Percentiles rank a stretch among this genome's conserved stretches.
These are phyloP conservation scores for Metschnikowia chrysomelidarum DNA, from an alignment of 805 yeast species.

Conservation along the genomic window DNA sequence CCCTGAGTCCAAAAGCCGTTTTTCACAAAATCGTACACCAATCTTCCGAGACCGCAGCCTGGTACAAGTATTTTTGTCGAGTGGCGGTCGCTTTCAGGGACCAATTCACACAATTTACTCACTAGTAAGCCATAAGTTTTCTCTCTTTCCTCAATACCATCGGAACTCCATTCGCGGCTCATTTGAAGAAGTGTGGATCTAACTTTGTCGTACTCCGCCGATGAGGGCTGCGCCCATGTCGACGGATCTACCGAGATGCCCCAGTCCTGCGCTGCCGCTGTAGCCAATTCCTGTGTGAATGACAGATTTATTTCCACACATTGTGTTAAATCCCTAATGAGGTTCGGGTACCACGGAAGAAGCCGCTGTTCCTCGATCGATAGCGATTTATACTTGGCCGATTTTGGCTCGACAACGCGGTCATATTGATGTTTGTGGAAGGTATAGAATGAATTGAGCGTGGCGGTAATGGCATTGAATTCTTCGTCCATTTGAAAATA, in stretches of 20 bases:
- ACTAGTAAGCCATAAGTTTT: slow-evolving; percentile 39
- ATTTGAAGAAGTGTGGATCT: slow-evolving; percentile 53
- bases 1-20: slow-evolving; percentile 65
- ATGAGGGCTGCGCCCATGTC: slow-evolving; percentile 42
- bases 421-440: slow-evolving; percentile 34
- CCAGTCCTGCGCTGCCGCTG: slow-evolving; percentile 48
- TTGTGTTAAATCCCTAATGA: slow-evolving; percentile 38
- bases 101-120: slow-evolving; percentile 29
- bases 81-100: slow-evolving; percentile 38
- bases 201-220: slow-evolving; percentile 54
- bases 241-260: slow-evolving; percentile 39
- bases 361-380: slow-evolving; percentile 39
- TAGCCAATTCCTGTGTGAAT: slow-evolving; percentile 45
- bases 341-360: slow-evolving; percentile 50
- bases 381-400: slow-evolving; percentile 28
- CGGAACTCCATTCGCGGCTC: slow-evolving; percentile 60
- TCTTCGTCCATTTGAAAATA: slow-evolving; percentile 28
- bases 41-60: slow-evolving; percentile 63
- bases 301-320: slow-evolving; percentile 45
- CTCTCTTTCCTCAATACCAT: slow-evolving; percentile 48
- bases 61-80: slow-evolving; percentile 51
- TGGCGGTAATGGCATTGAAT: slow-evolving; percentile 34
- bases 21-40: slow-evolving; percentile 53
- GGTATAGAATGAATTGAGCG: slow-evolving; percentile 34
- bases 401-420: slow-evolving; percentile 33